Evolutionary conservation across 257 asterid species (phyloP), one percentile per base, ranked within the genome.

Genomic region (Solanum infundibuliforme): DNA sequence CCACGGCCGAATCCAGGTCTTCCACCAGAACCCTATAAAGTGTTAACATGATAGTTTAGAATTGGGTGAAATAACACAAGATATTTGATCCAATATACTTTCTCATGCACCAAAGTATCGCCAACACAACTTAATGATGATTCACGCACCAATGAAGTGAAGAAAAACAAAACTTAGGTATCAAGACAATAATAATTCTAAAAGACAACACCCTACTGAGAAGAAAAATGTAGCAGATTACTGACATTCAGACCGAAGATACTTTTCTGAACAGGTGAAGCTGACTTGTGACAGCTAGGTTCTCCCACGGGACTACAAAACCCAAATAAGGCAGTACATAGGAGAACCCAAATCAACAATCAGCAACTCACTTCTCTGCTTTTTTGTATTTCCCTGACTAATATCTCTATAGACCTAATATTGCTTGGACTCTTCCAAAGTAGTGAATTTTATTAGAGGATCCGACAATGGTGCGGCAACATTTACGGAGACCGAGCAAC

Each of bases 1-100:
- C 92, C 92, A 81, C 92, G 92, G 1, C 92, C 92, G 39, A 87
- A 90, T 20, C 90, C 88, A 43, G 92, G 87, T 43, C 92, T 87
- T 87, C 92, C 92, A 16, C 87, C 35, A 72, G 88, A 88, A n/a
- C 87, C 77, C 88, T 86, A 23, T 25, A 86, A 10, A 71, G 60
- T 48, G 25, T 16, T 5, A 43, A 29, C 68, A 27, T 81, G 39
- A 81, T 8, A 29, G 16, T 46, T 81, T 46, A 81, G 68, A 46
- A 25, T 16, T 25, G 1, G 3, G 5, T 23, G 34, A 76, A 43
- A 25, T 3, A 12, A n/a, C 60, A 4, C 58, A 66, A 3, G 12
- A 43, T 9, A 27, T 32, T 5, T 60, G 25, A 84, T 35, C 58
- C 14, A 55, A 12, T 12, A 84, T 23, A 84, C 43, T 35, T 25